A percentile compares a stretch with the other conserved stretches of the same genome.
Evolutionary conservation across 371 early-diverging fungal species (phyloP).

Genomic region (Mucor lusitanicus): DNA sequence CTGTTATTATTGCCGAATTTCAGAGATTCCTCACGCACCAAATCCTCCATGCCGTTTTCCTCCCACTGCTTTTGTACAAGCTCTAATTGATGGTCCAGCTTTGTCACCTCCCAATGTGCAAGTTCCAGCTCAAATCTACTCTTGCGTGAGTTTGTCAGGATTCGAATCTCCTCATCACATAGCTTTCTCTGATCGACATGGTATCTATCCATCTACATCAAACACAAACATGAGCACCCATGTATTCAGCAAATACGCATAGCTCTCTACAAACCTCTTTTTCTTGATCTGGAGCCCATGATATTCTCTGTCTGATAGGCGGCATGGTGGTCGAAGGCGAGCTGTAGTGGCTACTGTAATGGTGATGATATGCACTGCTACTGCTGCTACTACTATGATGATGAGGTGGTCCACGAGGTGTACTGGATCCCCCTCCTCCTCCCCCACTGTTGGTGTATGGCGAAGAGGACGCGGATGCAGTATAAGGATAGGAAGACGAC

Average conservation of each 20-base stretch:
- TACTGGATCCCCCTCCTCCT: neutral
- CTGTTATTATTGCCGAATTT: neutral
- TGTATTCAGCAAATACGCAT: no score
- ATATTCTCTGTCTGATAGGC: constrained; percentile 28
- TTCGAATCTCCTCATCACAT: constrained; percentile 46
- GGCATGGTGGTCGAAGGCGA: constrained; percentile 14
- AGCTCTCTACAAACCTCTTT: constrained; percentile 38
- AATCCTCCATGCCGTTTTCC: constrained; percentile 46
- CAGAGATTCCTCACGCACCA: constrained; percentile 22
- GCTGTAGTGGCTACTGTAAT: constrained; percentile 17
- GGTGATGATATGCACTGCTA: constrained; percentile 7
- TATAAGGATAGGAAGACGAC: constrained; percentile 14
- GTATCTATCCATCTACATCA: constrained; percentile 40
- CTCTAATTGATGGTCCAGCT: constrained; percentile 54
- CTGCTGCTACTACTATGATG: neutral
- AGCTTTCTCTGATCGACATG: constrained; percentile 33
- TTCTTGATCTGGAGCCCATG: constrained; percentile 48
- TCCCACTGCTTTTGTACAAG: constrained; percentile 56
- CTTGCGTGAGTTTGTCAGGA: constrained; percentile 41
- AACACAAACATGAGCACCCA: neutral
- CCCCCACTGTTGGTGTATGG: constrained; percentile 13
- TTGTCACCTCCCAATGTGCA: constrained; percentile 59
- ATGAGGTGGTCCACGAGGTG: constrained; percentile 4
- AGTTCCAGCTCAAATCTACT: constrained; percentile 53
- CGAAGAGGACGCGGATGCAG: constrained; percentile 8